Conservation (phyloP, 1,139 yeast species). For the Debaryomyces nepalensis region DNA sequence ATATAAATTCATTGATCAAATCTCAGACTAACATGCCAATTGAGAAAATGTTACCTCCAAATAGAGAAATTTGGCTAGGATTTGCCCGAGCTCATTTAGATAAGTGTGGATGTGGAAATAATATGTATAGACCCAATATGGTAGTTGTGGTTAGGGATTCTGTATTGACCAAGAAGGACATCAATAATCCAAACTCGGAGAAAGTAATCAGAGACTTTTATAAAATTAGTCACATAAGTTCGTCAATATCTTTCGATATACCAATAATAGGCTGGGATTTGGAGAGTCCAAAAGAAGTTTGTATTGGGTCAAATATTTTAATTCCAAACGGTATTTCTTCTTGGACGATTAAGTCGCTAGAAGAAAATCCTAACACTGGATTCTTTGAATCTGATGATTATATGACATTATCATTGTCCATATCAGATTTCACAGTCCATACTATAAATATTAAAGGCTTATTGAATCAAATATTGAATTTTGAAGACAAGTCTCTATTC, state of each 20-base stretch:
- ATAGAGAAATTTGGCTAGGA: slow-evolving; percentile 39
- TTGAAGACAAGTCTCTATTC: slow-evolving; percentile 18
- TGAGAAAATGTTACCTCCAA: slow-evolving; percentile 20
- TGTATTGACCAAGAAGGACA: slow-evolving; percentile 9
- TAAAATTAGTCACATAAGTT: slow-evolving; percentile 36
- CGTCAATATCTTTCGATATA: slow-evolving; percentile 41
- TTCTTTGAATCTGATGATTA: slow-evolving; percentile 30
- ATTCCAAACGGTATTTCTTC: slow-evolving; percentile 45
- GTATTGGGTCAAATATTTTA: slow-evolving; percentile 36
- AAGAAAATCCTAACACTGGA: slow-evolving; percentile 15
- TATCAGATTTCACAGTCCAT: slow-evolving; percentile 41
- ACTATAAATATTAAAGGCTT: slow-evolving; percentile 39
- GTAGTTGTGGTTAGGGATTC: slow-evolving; percentile 29
- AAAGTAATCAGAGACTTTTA: slow-evolving; percentile 21
- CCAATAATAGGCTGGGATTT: slow-evolving; percentile 38
- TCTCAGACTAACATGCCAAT: slow-evolving; percentile 18
- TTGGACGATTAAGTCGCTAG: slow-evolving; percentile 28
- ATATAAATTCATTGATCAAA: slow-evolving; percentile 26
- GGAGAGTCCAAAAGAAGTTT: slow-evolving; percentile 29
- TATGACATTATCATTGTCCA: slow-evolving; percentile 38
- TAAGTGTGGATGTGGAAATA: slow-evolving; percentile 41
- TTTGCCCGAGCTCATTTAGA: slow-evolving; percentile 43
- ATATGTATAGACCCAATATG: slow-evolving; percentile 43
- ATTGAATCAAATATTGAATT: slow-evolving; percentile 23
- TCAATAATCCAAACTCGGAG: slow-evolving; percentile 1